Base-by-base conservation (phyloP, 768 basidiomycete genomes). In the Amanita subjunquillea region DNA sequence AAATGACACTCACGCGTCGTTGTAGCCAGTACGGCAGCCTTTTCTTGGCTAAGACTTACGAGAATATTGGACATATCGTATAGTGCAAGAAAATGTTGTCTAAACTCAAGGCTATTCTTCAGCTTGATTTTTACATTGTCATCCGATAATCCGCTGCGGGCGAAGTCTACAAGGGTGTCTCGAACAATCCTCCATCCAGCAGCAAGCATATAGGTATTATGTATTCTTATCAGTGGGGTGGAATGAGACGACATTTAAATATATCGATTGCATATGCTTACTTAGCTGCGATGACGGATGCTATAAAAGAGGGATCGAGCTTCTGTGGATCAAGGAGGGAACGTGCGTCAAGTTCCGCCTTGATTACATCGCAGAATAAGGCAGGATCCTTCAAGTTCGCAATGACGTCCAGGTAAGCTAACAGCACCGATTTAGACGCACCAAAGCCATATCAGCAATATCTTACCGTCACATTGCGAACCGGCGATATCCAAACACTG, bases 201-300 rank as follows among this genome's bases (percentile, higher is more conserved):
- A n/a, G 88, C 85, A 32, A 91, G 72, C 77, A 86, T 79, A 64
- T 88, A 90, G 6, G 79, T 65, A 62, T 91, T 92, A 65, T 92
- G 89, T 50, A 91, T 74, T 65, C 89, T 91, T 58, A 13, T 39
- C 48, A 48, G 25, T 9, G 34, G 23, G 12, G 45, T 20, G 30
- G 48, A 20, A 45, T 43, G 10, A 47, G 34, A 13, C 30, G 13
- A 29, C 22, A 40, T 39, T 36, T 40, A 20, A 15, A 17, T 8
- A 13, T 17, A 54, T 50, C 53, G 6, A 25, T 29, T 55, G 12
- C 34, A 48, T 43, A 15, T 45, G 50, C 63, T 36, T 63, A 84
- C 86, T 75, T 81, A 52, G 77, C 76, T n/a, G 76, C 74, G 41
- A 87, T 71, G 38, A 76, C 64, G 47, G 72, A 75, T 15, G 84